Percentiles rank a stretch among this genome's conserved stretches.
phyloP scores from a whole-genome alignment of 495 filamentous ascomycete species.

The Neurospora sp. region DNA sequence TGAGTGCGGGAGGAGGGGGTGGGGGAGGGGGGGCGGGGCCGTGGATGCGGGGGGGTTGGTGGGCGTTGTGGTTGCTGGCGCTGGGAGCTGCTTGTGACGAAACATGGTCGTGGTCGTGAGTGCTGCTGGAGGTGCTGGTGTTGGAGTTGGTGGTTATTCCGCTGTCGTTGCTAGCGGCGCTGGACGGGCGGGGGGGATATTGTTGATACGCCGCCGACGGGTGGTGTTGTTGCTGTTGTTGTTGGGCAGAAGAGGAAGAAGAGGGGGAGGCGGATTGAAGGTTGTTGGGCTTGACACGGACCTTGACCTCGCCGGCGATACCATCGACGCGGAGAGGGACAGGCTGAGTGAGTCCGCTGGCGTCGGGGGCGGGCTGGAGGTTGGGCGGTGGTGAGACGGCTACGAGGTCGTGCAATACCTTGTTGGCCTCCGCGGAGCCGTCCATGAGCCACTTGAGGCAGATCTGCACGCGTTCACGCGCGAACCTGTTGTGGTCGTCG shows the following conservation, averaged over 20 bases:
- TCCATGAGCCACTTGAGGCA: conserved; percentile 84
- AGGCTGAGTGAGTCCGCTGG: neutral
- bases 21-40: neutral
- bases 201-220: neutral
- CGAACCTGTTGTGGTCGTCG: conserved; percentile 82
- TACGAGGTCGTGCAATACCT: conserved; percentile 56
- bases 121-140: neutral
- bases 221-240: neutral
- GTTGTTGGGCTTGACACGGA: conserved; percentile 17
- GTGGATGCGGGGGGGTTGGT: neutral
- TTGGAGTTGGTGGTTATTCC: neutral
- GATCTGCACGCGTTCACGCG: conserved; percentile 84
- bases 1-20: neutral
- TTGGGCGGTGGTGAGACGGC: conserved; percentile 20
- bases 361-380: conserved; percentile 6
- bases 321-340: conserved; percentile 32
- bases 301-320: conserved; percentile 33
- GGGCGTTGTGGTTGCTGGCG: neutral
- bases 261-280: neutral
- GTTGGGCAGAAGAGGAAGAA: neutral
- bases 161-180: neutral
- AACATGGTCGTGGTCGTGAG: neutral
- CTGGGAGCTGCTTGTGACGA: neutral
- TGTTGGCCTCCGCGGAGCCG: conserved; percentile 68
- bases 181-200: neutral